Conservation (phyloP, 2,329 filamentous ascomycete genomes). For the Diplodia seriata region DNA sequence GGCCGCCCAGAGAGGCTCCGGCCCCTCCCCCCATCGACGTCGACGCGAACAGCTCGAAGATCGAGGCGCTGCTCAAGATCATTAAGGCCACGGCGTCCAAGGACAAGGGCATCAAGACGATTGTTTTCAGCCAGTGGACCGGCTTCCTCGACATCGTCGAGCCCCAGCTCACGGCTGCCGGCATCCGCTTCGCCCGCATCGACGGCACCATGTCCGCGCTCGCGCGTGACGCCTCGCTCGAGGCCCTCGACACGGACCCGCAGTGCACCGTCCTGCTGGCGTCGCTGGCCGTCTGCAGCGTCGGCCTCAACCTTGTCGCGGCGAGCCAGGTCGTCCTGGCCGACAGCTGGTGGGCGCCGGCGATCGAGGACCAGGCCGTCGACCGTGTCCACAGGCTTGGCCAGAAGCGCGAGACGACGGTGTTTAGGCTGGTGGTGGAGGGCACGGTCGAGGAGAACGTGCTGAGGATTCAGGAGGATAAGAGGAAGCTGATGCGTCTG, state of each 20-base stretch:
- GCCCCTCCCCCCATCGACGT: conserved; percentile 58
- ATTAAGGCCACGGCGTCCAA: conserved; percentile 72
- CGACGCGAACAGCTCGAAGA: conserved; percentile 78
- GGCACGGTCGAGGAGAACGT: conserved; percentile 81
- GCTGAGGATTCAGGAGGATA: conserved; percentile 77
- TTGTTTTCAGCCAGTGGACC: conserved; percentile 81
- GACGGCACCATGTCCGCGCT: conserved; percentile 79
- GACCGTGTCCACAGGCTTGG: conserved; percentile 72
- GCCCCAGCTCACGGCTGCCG: conserved; percentile 66
- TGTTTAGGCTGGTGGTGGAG: conserved; percentile 84
- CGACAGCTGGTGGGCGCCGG: conserved; percentile 89
- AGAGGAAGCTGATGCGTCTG: conserved; percentile 76
- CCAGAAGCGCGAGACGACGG: conserved; percentile 77
- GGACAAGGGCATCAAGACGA: conserved; percentile 66
- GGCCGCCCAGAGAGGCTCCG: conserved; percentile 62
- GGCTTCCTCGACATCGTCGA: conserved; percentile 76
- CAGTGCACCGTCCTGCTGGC: conserved; percentile 79
- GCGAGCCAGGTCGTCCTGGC: conserved; percentile 85
- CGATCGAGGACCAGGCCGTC: conserved; percentile 89
- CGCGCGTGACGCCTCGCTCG: conserved; percentile 74
- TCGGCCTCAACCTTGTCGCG: conserved; percentile 84
- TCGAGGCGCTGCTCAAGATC: conserved; percentile 78
- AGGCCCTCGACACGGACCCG: conserved; percentile 70
- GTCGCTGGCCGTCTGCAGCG: conserved; percentile 80
- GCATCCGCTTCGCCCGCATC: conserved; percentile 72